A percentile compares a stretch with the other conserved stretches of the same genome.
Evolutionary conservation across 768 basidiomycete genomes (phyloP).

Genomic region (Nidularia sp.): DNA sequence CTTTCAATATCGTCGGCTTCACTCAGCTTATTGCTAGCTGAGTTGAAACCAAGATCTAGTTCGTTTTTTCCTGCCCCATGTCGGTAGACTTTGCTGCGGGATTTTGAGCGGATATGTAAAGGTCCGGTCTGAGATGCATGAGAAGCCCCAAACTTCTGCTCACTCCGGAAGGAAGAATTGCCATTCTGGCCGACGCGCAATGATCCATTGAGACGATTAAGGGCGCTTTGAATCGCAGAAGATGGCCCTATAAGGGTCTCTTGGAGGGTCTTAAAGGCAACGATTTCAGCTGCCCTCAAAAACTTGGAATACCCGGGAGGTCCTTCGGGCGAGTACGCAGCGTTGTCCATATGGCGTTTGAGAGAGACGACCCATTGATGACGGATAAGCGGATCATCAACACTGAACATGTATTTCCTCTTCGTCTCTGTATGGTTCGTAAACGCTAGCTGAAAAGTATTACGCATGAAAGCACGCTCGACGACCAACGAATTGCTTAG

Average conservation of each 20-base stretch:
- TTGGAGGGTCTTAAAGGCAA: constrained; percentile 80
- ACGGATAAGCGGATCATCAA: constrained; percentile 73
- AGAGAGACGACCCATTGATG: constrained; percentile 71
- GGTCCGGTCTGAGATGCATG: constrained; percentile 18
- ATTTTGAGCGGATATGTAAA: constrained; percentile 58
- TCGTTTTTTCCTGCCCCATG: constrained; percentile 63
- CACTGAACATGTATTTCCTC: constrained; percentile 93
- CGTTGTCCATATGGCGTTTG: constrained; percentile 61
- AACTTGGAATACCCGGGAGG: constrained; percentile 37
- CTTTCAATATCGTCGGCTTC: constrained; percentile 7
- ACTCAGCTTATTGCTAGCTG: constrained; percentile 2
- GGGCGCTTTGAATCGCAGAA: constrained; percentile 14
- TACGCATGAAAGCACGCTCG: constrained; percentile 93
- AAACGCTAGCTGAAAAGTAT: constrained; percentile 94
- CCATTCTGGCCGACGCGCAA: constrained; percentile 5
- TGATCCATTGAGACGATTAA: constrained; percentile 6
- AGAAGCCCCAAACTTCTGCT: constrained; percentile 10
- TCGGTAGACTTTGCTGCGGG: constrained; percentile 67
- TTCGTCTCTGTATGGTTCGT: constrained; percentile 58
- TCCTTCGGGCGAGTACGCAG: constrained; percentile 25
- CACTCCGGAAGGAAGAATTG: constrained; percentile 6
- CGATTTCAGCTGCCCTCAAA: constrained; percentile 63
- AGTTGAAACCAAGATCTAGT: constrained; percentile 36
- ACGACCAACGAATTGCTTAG: constrained; percentile 73
- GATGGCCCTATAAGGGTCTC: constrained; percentile 66